phyloP scores from a whole-genome alignment of 352 stramenopile genomes.

The Phytophthora macrochlamydospora region DNA sequence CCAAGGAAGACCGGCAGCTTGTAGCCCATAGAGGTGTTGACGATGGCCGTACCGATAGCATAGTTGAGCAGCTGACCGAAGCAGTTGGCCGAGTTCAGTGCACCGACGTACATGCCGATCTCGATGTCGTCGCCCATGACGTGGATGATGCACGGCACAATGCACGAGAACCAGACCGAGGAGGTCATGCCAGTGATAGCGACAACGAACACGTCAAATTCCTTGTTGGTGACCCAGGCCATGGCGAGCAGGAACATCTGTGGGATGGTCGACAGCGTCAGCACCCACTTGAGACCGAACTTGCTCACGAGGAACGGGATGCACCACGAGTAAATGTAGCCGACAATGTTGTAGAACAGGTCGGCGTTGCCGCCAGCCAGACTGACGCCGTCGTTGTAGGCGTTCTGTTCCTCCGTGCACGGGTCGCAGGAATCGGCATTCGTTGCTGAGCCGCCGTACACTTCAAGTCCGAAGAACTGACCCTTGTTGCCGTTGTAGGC shows the following conservation, averaged over 20 bases:
- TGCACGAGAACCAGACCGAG: slow-evolving; percentile 33
- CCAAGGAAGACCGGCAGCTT: slow-evolving; percentile 38
- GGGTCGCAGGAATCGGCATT: slow-evolving; percentile 41
- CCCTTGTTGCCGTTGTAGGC: slow-evolving; percentile 37
- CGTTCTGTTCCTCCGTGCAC: slow-evolving; percentile 27
- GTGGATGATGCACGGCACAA: slow-evolving; percentile 38
- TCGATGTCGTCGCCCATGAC: slow-evolving; percentile 37
- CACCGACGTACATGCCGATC: slow-evolving; percentile 39
- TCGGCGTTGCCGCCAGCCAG: slow-evolving; percentile 44
- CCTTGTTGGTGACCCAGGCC: slow-evolving; percentile 31
- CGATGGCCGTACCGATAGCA: slow-evolving; percentile 28
- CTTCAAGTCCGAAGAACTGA: slow-evolving; percentile 43
- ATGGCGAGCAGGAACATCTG: slow-evolving; percentile 41
- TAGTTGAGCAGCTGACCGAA: slow-evolving; percentile 40
- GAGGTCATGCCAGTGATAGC: slow-evolving; percentile 42
- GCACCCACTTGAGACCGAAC: slow-evolving; percentile 40
- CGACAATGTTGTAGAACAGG: slow-evolving; percentile 36
- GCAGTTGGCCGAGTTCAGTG: slow-evolving; percentile 41
- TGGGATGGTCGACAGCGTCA: slow-evolving; percentile 37
- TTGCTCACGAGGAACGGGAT: slow-evolving; percentile 45
- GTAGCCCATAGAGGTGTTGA: slow-evolving; percentile 37
- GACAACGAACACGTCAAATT: slow-evolving; percentile 40
- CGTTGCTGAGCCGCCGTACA: slow-evolving; percentile 30
- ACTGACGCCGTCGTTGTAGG: slow-evolving; percentile 45
- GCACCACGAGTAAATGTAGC: slow-evolving; percentile 44